Evolutionary conservation across 2,329 filamentous ascomycete species (phyloP), one percentile per base, ranked within the genome.

Genomic region (Trichoderma breve): DNA sequence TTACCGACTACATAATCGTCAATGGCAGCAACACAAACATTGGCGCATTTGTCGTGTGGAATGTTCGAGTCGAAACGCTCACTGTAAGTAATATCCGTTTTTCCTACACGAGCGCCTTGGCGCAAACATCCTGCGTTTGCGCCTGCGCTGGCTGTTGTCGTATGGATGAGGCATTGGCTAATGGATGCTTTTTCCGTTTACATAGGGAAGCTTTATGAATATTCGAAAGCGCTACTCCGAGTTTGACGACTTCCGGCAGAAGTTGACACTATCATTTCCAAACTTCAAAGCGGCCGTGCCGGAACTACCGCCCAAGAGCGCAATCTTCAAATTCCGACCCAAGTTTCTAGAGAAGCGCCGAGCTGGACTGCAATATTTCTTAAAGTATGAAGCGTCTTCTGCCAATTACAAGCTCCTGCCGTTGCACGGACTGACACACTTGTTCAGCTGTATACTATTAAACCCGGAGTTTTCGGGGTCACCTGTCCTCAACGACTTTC

Each of bases 41-140:
- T 32, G 95, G 95, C n/a, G 93, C 95, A 2, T 99, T 98, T 83
- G 93, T 98, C 1, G 94, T 97, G 8, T 99, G 93, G 93, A 96
- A 94, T 79, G 94, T 96, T 77, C 90, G 87, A 62, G 93, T 99
- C 58, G 91, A 96, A 80, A 98, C 94, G 4, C 84, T 98, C 65
- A 92, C 90, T 81, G 94, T 95, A 80, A 80, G 90, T 87, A 30
- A 5, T 39, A 6, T 26, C 12, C 28, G 6, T 6, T 3, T 58
- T 4, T 4, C 7, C 21, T 58, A n/a, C 65, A 15, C 26, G 65
- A 58, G 30, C 15, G 28, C 39, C 7, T n/a, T 12, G 64, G 63
- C 28, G 63, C 51, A n/a, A 26, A 30, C 7, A 6, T 47, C 11
- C 34, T 36, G 36, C 36, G 36, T 18, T 43, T 43, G 36, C 36